Evolutionary conservation across 2,329 filamentous ascomycete genomes (phyloP).

Genomic region (Dichotomopilus funicola): DNA sequence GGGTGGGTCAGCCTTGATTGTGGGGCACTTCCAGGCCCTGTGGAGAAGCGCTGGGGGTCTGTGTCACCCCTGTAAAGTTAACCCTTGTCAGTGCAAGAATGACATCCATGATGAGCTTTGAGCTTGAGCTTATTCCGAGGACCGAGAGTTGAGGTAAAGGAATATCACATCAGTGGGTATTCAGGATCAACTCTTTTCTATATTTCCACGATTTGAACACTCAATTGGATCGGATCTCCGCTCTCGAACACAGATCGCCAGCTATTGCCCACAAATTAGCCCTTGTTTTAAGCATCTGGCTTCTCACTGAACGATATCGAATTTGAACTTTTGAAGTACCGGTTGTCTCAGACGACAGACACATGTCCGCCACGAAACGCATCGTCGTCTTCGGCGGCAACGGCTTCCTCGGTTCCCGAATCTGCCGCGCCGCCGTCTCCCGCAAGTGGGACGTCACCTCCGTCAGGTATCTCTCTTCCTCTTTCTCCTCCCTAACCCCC

Average conservation of each 20-base stretch:
- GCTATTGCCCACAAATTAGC: too few species aligned
- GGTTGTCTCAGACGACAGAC: background rate
- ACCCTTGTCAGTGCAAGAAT: background rate
- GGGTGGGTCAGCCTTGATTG: constrained; percentile 14
- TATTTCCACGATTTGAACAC: too few species aligned
- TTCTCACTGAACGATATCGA: background rate
- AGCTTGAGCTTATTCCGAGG: background rate
- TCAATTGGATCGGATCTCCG: too few species aligned
- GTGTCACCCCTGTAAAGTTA: constrained; percentile 13
- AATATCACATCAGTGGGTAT: background rate
- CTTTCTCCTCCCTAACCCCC: background rate
- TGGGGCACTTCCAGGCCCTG: constrained; percentile 9
- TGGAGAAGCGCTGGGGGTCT: background rate
- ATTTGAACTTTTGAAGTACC: too few species aligned
- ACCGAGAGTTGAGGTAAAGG: background rate
- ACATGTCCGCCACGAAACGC: constrained; percentile 60
- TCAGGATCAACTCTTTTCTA: too few species aligned
- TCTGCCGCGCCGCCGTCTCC: constrained; percentile 82
- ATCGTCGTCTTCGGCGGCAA: constrained; percentile 90
- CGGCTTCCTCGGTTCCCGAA: constrained; percentile 80
- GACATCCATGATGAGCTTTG: background rate
- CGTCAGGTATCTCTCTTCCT: constrained; percentile 61
- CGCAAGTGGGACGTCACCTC: constrained; percentile 90
- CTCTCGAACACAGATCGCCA: too few species aligned
- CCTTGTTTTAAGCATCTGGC: too few species aligned